Evolutionary conservation across 108 stramenopile genomes (phyloP), one percentile per base, ranked within the genome.

Genomic region (Heterococcus sp.): DNA sequence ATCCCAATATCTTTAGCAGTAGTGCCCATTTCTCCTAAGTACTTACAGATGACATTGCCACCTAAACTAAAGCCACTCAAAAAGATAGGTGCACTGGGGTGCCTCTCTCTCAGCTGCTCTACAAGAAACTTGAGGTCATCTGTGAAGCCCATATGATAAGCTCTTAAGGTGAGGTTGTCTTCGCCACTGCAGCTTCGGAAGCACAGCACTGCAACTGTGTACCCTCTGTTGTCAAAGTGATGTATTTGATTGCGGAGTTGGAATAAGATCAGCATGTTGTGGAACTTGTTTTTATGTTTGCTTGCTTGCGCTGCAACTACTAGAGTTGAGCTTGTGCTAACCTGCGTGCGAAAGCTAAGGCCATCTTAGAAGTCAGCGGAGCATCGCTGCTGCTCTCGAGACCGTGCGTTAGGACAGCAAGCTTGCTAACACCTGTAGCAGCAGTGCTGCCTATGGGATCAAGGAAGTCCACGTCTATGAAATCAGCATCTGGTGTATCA

Each of bases 151-250:
- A 58, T 21, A 21, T 58, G 46, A 82, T 96, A 95, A 4, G 89
- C 88, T n/a, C 89, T 86, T 29, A 91, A 73, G 0, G 87, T 87
- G 30, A 80, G 73, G 79, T 92, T 92, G 33, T 92, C 90, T 30
- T 69, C 75, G 2, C 91, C 92, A 3, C 88, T 90, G 76, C 95
- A 96, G 2, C 93, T 92, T 33, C 95, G 91, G 86, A 94, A 94
- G 82, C 93, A 93, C 72, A 96, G 69, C 28, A 75, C 78, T 21
- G 78, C 84, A 1, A 87, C 84, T 11, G 58, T 39, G 63, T 75
- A 84, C 8, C 83, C 83, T 63, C 63, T 39, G 32, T 37, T 46
- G 30, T 78, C 70, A 14, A 63, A 78, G 35, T 71, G 70, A 64
- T n/a, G 21, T 4, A 8, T 28, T 70, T 32, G 0, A 37, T 2